These are phyloP conservation scores for Moesziomyces aphidis DNA, from an alignment of 1,284 basidiomycete genomes.

Conservation along the genomic window DNA sequence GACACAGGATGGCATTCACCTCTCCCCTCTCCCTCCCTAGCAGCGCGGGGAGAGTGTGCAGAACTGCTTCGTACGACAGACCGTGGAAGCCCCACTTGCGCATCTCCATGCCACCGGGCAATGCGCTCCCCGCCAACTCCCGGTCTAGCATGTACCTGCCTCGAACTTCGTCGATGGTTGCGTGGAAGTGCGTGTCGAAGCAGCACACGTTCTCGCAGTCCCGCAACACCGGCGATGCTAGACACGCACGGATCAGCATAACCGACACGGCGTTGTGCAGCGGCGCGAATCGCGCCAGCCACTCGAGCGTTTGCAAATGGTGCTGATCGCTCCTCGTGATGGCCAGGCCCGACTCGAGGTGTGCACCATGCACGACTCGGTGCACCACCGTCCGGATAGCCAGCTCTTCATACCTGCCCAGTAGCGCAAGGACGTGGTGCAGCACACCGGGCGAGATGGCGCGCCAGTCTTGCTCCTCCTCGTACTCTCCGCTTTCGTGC, in stretches of 20 bases:
- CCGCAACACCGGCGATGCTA: conserved; percentile 1
- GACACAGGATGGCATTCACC: conserved; percentile 33
- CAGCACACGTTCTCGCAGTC: conserved; percentile 16
- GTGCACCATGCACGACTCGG: conserved; percentile 39
- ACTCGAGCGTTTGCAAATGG: conserved; percentile 16
- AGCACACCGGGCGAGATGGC: conserved; percentile 2
- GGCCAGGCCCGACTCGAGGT: conserved; percentile 10
- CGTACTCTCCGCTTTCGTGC: background rate
- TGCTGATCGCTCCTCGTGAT: conserved; percentile 10
- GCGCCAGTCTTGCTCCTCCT: conserved; percentile 1
- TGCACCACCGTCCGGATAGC: conserved; percentile 20
- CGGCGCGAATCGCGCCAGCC: conserved; percentile 24
- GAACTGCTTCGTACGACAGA: conserved; percentile 20
- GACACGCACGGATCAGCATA: conserved; percentile 17
- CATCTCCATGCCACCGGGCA: conserved; percentile 33
- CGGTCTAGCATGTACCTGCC: conserved; percentile 17
- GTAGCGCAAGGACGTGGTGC: background rate
- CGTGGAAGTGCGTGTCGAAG: conserved; percentile 38
- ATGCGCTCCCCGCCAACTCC: conserved; percentile 1
- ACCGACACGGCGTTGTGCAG: conserved; percentile 34
- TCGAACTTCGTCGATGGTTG: conserved; percentile 8
- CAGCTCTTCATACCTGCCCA: background rate
- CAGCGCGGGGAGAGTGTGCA: conserved; percentile 3
- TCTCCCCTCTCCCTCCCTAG: conserved; percentile 1
- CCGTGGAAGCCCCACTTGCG: conserved; percentile 42